Evolutionary conservation across 208 protist genomes (phyloP), one percentile per base, ranked within the genome.

Genomic region (Strigomonas galati): DNA sequence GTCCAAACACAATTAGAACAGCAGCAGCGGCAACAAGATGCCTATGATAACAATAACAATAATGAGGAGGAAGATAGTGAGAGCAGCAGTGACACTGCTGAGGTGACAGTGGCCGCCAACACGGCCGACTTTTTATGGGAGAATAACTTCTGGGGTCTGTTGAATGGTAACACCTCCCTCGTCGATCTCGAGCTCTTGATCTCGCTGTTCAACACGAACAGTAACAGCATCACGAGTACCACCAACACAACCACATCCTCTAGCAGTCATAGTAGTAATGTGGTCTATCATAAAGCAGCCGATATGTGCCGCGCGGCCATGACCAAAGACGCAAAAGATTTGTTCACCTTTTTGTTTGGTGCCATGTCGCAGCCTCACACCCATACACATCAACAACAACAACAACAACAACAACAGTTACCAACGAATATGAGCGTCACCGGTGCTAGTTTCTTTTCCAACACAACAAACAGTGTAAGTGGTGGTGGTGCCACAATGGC

Each of bases 71-170:
- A 53, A 7, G 23, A 23, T 27, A 51, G 44, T 21, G 23, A 53
- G 21, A 21, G 1, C 9, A 53, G 2, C 1, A 2, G 14, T 3
- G 23, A 23, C 6, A 17, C 48, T 4, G 4, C 48, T 4, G 48
- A 53, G 21, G 48, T 53, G 5, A 7, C 48, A 21, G 10, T 31
- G 48, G 28, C 46, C 12, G 48, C 19, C 14, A 58, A 57, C 40
- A 17, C 40, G 12, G 40, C 40, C 32, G 65, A 46, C 44, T 21
- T 52, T 14, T 10, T 78, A 62, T 82, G 77, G 72, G 72, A 82
- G 27, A 55, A 62, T 44, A 65, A 64, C 46, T 82, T 82, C 62
- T 82, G 77, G 77, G 54, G 68, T 23, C 73, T 82, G 26, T 62
- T 82, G n/a, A 69, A 67, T 27, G 77, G 77, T 57, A 35, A 53